These are phyloP conservation scores for Carex littledalei DNA, from an alignment of 176 grass and related monocot genomes.

Conservation along the genomic window DNA sequence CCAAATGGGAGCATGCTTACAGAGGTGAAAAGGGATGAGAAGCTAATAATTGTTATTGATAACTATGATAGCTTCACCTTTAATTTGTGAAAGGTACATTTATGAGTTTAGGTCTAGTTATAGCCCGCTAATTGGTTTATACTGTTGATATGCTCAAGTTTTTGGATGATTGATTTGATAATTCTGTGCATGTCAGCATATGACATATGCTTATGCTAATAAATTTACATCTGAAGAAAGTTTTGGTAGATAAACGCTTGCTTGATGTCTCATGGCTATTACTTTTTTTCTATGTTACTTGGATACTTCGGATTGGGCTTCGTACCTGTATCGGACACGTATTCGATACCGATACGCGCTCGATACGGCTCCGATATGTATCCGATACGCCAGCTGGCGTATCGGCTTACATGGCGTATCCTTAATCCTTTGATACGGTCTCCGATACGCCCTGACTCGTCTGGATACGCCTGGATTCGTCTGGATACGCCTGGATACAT, in stretches of 20 bases:
- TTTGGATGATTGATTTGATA: not conserved
- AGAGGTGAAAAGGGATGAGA: conserved; percentile 23
- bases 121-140: not conserved
- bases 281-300: not conserved
- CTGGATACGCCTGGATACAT: fast-evolving
- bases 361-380: no score
- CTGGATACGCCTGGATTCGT: no score
- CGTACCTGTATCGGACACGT: no score
- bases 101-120: not conserved
- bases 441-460: no score
- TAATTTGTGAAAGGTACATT: conserved; percentile 85
- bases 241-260: not conserved
- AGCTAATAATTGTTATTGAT: conserved; percentile 82
- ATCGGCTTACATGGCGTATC: no score
- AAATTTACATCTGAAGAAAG: not conserved
- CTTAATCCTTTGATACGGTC: no score
- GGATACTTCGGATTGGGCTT: no score
- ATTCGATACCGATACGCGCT: no score
- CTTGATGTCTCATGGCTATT: not conserved
- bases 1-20: not conserved
- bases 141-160: not conserved
- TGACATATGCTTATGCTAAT: not conserved
- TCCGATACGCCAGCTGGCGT: no score
- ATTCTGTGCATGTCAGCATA: not conserved
- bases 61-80: conserved; percentile 99